phyloP scores from a whole-genome alignment of 768 basidiomycete genomes.

The Saitozyma podzolica region DNA sequence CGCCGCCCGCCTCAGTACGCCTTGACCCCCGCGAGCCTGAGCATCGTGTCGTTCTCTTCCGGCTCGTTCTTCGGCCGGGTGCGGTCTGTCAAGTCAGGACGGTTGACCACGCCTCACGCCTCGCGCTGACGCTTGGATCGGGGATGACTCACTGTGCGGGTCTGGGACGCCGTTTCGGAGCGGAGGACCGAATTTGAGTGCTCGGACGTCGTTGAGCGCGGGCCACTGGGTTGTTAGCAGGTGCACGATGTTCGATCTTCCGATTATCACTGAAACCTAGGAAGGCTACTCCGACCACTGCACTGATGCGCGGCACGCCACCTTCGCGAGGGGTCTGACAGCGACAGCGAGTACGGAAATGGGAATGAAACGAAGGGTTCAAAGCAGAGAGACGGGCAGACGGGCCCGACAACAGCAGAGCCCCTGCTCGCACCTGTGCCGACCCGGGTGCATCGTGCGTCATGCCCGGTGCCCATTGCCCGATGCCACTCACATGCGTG shows the following conservation, averaged over 20 bases:
- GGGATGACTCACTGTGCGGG: constrained; percentile 9
- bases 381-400: no score
- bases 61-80: constrained; percentile 32
- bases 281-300: no score
- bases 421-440: no score
- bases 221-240: constrained; percentile 21
- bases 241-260: no score
- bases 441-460: no score
- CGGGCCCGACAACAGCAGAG: no score
- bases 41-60: constrained; percentile 21
- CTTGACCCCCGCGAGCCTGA: constrained; percentile 29
- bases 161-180: constrained; percentile 21
- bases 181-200: constrained; percentile 13
- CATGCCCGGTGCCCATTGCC: neutral
- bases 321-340: no score
- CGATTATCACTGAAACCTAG: no score
- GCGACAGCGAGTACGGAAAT: no score
- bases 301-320: no score
- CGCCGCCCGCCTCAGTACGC: constrained; percentile 8
- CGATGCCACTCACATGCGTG: constrained; percentile 18
- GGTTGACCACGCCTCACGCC: neutral
- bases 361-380: no score
- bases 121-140: neutral
- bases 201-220: constrained; percentile 15
- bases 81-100: constrained; percentile 12